Base-by-base conservation (phyloP, 768 basidiomycete species). In the Trametes elegans region DNA sequence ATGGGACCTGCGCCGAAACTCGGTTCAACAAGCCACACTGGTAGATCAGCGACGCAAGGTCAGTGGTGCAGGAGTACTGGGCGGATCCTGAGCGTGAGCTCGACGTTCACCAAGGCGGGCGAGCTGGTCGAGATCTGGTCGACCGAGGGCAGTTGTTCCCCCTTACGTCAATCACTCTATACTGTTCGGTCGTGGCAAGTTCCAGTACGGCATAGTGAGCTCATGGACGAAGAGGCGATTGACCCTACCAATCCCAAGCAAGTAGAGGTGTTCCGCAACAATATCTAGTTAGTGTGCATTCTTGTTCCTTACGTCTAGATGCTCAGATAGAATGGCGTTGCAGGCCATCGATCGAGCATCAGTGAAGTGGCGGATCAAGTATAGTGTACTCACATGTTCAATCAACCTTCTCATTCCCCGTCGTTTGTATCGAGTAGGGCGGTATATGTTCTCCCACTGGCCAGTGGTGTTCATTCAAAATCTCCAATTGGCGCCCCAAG, bases 71-170 rank as follows among this genome's bases (percentile, higher is more conserved):
- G 28, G 85, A 90, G 58, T 90, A 90, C 50, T 82, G 84, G 23
- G 76, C 78, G 1, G n/a, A 74, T 95, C 26, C 69, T 98, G 26
- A 80, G 75, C 50, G 77, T 79, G 4, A 82, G 81, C 50, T 93
- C 91, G 0, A 71, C 62, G 5, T 98, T 98, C 65, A 94, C 94
- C 9, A 75, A 73, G 47, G 93, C 94, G 0, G 93, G 93, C 2
- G 79, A 90, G 60, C 82, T 81, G 59, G 91, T 97, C 3, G 90
- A 61, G 87, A 90, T 61, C 88, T 96, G 61, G 85, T 85, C 2
- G 90, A 94, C 66, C n/a, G n/a, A n/a, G n/a, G n/a, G n/a, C n/a
- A n/a, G n/a, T n/a, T n/a, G n/a, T n/a, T n/a, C n/a, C n/a, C n/a
- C n/a, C n/a, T n/a, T n/a, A 66, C 42, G 63, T 78, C 3, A 31